A percentile compares a stretch with the other conserved stretches of the same genome.
phyloP scores from a whole-genome alignment of 768 basidiomycete genomes.

The Termitomyces sp. region DNA sequence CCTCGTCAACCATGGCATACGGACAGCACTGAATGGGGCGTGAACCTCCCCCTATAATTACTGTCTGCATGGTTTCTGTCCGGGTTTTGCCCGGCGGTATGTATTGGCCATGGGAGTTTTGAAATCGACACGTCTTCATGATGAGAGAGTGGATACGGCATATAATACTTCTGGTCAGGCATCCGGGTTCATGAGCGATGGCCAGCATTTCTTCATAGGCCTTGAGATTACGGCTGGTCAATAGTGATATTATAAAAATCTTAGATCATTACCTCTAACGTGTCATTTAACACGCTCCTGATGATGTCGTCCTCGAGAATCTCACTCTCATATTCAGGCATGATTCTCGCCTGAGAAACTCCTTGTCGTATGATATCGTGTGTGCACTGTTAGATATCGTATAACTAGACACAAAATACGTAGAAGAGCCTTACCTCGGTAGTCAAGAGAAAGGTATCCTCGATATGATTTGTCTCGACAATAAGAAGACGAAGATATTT shows the following conservation, averaged over 20 bases:
- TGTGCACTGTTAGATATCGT: not conserved
- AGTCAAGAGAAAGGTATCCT: not conserved
- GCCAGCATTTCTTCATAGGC: not conserved
- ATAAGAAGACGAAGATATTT: not conserved
- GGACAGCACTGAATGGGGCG: not conserved
- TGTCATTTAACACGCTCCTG: not conserved
- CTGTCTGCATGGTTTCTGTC: not conserved
- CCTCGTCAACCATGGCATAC: not conserved
- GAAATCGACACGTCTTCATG: not conserved
- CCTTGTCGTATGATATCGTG: not conserved
- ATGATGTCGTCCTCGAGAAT: not conserved
- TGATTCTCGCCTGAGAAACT: not conserved
- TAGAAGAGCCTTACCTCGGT: not conserved
- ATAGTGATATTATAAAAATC: not conserved
- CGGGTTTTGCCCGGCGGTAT: not conserved
- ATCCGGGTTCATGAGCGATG: not conserved
- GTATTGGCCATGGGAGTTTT: not conserved
- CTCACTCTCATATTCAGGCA: not conserved
- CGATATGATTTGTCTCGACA: not conserved
- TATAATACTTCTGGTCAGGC: not conserved
- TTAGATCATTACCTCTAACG: not conserved
- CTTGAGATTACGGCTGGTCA: not conserved
- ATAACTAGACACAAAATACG: not conserved
- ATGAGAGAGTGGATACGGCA: not conserved
- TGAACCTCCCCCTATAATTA: not conserved